Evolutionary conservation across 192 early-diverging fungal genomes (phyloP).

Genomic region (Spizellomyces punctatus): DNA sequence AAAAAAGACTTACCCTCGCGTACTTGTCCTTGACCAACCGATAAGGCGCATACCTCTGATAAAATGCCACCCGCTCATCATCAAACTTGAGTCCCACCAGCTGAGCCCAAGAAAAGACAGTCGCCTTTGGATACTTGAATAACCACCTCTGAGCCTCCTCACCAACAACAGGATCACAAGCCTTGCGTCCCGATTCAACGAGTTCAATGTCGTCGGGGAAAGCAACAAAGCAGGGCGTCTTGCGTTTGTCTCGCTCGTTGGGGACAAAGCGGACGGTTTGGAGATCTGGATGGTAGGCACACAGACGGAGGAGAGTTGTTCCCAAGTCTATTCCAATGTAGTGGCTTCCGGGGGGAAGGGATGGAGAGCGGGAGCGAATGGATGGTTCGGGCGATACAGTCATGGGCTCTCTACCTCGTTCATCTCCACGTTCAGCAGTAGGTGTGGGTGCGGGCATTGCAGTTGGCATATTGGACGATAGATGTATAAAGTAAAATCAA

Average conservation of each 20-base stretch:
- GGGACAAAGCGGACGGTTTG: slow-evolving; percentile 3
- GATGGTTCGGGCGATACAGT: neutral
- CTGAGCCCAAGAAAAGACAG: slow-evolving; percentile 2
- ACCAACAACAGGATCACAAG: neutral
- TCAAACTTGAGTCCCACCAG: neutral
- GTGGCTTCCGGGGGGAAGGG: neutral
- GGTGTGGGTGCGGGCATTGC: no score
- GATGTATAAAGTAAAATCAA: no score
- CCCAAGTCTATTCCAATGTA: neutral
- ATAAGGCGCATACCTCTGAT: slow-evolving; percentile 2
- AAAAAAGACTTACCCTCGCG: neutral
- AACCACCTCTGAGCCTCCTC: neutral
- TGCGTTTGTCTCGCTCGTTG: neutral
- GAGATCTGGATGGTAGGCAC: slow-evolving; percentile 6
- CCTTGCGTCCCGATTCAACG: neutral
- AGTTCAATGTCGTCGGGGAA: slow-evolving; percentile 1
- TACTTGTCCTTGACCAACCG: neutral
- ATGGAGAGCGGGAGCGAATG: neutral
- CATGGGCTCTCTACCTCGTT: no score
- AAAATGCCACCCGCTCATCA: neutral
- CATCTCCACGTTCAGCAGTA: no score
- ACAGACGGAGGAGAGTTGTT: neutral
- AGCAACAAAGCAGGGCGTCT: neutral
- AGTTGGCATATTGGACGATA: no score
- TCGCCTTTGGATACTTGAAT: slow-evolving; percentile 4